Percentiles rank a stretch among this genome's conserved stretches.
Evolutionary conservation across 495 filamentous ascomycete species (phyloP).

Genomic region (Penicillium silybi): DNA sequence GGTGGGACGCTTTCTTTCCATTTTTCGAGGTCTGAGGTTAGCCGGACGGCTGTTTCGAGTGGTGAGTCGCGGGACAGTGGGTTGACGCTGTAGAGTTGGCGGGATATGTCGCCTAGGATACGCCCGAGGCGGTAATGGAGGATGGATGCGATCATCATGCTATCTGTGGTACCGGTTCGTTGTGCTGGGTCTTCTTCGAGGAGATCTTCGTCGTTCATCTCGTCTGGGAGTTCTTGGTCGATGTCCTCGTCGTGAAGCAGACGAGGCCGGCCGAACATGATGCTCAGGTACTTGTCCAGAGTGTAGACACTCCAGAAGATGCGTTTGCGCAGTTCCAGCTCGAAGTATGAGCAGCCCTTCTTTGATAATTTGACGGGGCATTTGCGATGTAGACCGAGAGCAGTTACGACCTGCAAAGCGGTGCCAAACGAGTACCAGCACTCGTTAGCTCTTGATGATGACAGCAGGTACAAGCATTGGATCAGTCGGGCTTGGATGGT

Average conservation of each 20-base stretch:
- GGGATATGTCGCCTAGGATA: slow-evolving; percentile 42
- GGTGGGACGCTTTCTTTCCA: slow-evolving; percentile 43
- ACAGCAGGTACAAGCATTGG: slow-evolving; percentile 43
- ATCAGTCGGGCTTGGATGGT: slow-evolving; percentile 43
- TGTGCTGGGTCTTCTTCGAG: slow-evolving; percentile 34
- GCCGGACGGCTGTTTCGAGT: slow-evolving; percentile 35
- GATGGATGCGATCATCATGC: slow-evolving; percentile 48
- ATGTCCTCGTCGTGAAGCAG: slow-evolving; percentile 51
- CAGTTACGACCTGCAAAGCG: slow-evolving; percentile 42
- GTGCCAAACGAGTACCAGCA: slow-evolving; percentile 49
- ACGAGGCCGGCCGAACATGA: slow-evolving; percentile 51
- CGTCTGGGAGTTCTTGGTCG: slow-evolving; percentile 50
- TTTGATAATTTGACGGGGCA: slow-evolving; percentile 28
- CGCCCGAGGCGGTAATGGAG: slow-evolving; percentile 43
- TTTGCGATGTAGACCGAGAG: slow-evolving; percentile 42
- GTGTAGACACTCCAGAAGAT: slow-evolving; percentile 56
- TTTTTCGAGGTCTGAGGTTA: slow-evolving; percentile 32
- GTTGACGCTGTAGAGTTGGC: slow-evolving; percentile 47
- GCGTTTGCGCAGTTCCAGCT: slow-evolving; percentile 46
- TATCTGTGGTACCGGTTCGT: slow-evolving; percentile 32
- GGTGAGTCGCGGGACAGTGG: slow-evolving; percentile 36
- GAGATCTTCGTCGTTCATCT: slow-evolving; percentile 53
- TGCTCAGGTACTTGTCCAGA: slow-evolving; percentile 55
- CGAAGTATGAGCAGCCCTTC: slow-evolving; percentile 31
- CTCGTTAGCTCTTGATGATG: slow-evolving; percentile 47